Conservation (phyloP, 176 grass and related monocot genomes). For the Zizania latifolia region DNA sequence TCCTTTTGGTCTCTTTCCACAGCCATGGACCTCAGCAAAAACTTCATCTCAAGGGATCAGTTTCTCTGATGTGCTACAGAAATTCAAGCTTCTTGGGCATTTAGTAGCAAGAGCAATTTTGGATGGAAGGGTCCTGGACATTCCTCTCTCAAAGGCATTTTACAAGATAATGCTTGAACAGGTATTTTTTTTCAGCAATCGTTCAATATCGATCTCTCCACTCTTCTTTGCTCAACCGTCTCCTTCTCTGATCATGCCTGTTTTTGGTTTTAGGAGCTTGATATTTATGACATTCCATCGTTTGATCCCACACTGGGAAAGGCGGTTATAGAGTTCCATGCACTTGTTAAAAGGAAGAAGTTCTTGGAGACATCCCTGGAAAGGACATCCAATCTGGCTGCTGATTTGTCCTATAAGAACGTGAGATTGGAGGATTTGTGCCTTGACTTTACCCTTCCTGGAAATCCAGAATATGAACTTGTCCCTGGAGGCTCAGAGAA, state of each 20-base stretch:
- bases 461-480: constrained; percentile 52
- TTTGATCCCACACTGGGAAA: constrained; percentile 72
- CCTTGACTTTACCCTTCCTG: constrained; percentile 74
- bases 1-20: constrained; percentile 57
- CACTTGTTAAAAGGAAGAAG: constrained; percentile 55
- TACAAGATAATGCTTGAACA: constrained; percentile 73
- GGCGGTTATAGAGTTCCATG: constrained; percentile 60
- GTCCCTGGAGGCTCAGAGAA: constrained; percentile 37
- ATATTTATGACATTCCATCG: constrained; percentile 66
- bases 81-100: constrained; percentile 75
- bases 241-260: constrained; percentile 23
- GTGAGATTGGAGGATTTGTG: constrained; percentile 50
- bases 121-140: constrained; percentile 75
- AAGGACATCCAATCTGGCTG: neutral
- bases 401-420: constrained; percentile 47
- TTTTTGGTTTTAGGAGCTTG: constrained; percentile 57
- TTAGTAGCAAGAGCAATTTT: constrained; percentile 62
- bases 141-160: constrained; percentile 74
- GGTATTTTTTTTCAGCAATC: constrained; percentile 40
- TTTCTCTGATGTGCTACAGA: constrained; percentile 37
- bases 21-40: constrained; percentile 34
- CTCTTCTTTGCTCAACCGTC: constrained; percentile 2
- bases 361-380: constrained; percentile 40
- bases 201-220: neutral
- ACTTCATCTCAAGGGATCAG: constrained; percentile 16